Conservation (phyloP, 345 rosid genomes). For the Citrus hindsii region DNA sequence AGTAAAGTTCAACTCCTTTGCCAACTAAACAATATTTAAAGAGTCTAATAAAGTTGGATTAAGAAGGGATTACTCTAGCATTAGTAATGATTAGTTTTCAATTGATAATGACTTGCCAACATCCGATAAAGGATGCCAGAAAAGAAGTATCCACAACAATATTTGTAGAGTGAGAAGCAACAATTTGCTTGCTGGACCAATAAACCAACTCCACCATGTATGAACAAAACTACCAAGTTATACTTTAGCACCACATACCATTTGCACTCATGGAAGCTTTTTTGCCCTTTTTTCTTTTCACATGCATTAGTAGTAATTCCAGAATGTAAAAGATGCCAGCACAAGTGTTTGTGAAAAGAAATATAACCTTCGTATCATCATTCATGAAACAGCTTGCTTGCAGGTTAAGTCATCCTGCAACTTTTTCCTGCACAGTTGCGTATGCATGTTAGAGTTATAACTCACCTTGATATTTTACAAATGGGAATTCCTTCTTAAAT, state of each 20-base stretch:
- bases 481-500: background rate
- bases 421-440: background rate
- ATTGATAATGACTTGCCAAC: conserved; percentile 23
- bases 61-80: background rate
- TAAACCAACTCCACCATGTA: background rate
- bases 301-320: background rate
- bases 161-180: conserved; percentile 16
- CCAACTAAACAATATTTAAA: background rate
- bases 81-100: background rate
- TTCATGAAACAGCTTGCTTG: background rate
- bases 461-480: background rate
- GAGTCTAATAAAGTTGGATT: background rate
- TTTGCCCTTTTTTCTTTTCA: background rate
- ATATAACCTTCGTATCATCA: background rate
- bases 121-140: conserved; percentile 3
- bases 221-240: background rate
- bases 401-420: background rate
- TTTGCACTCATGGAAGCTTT: background rate
- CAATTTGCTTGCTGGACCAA: conserved; percentile 15
- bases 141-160: background rate
- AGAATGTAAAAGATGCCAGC: background rate
- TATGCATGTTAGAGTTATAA: background rate
- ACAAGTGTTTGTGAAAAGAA: background rate
- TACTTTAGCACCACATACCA: background rate
- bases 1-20: background rate